Percentiles rank a stretch among this genome's conserved stretches.
Conservation (phyloP, 331 rosid genomes). For the Malus hybrid region DNA sequence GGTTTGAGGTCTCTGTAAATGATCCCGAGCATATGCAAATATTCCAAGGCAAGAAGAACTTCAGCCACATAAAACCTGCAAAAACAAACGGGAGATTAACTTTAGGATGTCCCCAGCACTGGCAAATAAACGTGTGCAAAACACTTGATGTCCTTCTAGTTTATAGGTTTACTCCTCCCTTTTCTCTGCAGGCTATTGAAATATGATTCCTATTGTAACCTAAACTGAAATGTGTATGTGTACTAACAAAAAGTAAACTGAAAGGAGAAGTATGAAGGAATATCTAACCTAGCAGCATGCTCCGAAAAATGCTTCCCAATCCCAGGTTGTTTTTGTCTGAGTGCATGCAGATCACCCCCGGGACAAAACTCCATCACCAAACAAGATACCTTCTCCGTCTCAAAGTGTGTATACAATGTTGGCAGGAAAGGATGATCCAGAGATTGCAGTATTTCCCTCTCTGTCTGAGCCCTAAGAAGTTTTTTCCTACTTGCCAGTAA, state of each 20-base stretch:
- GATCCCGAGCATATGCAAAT: constrained; percentile 97
- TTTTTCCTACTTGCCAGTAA: constrained; percentile 75
- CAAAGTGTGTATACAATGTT: constrained; percentile 74
- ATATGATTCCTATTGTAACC: neutral
- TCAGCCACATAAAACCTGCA: constrained; percentile 95
- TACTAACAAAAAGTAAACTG: neutral
- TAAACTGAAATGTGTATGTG: neutral
- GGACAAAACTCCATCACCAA: constrained; percentile 98
- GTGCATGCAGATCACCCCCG: constrained; percentile 89
- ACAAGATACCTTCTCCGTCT: constrained; percentile 75
- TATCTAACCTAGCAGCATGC: constrained; percentile 85
- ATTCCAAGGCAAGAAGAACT: constrained; percentile 95
- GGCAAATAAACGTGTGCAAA: neutral
- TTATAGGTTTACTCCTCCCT: neutral
- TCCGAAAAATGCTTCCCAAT: constrained; percentile 80
- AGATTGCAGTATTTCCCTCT: constrained; percentile 86
- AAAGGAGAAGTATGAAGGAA: constrained; percentile 7
- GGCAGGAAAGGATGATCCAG: constrained; percentile 98
- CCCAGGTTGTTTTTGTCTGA: constrained; percentile 85
- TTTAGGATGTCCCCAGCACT: neutral
- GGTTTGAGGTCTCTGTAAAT: constrained; percentile 95
- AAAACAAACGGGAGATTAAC: constrained; percentile 10
- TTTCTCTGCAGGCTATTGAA: neutral
- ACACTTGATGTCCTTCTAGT: neutral
- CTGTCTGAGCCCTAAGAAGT: constrained; percentile 84